phyloP scores from a whole-genome alignment of 345 rosid genomes.

The Linum trigynum region DNA sequence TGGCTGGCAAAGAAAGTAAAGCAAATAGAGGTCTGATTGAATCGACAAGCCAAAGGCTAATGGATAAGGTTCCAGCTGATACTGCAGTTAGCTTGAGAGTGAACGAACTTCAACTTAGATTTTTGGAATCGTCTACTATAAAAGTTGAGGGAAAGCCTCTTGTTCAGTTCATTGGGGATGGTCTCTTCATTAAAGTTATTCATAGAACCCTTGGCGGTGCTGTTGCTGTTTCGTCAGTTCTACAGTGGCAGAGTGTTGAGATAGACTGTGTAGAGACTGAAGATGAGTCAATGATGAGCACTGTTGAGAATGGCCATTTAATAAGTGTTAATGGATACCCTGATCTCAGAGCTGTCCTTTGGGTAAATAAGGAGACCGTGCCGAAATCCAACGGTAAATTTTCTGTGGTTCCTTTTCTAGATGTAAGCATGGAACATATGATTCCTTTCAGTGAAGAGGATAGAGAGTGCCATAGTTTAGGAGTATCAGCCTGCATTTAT shows the following conservation, averaged over 20 bases:
- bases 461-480: slow-evolving; percentile 76
- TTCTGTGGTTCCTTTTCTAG: slow-evolving; percentile 51
- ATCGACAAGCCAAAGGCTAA: slow-evolving; percentile 39
- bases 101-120: slow-evolving; percentile 67
- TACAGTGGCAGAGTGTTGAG: slow-evolving; percentile 73
- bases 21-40: slow-evolving; percentile 21
- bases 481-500: slow-evolving; percentile 66
- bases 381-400: slow-evolving; percentile 31
- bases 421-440: slow-evolving; percentile 63
- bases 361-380: slow-evolving; percentile 58
- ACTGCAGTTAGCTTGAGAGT: slow-evolving; percentile 74
- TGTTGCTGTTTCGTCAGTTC: slow-evolving; percentile 68
- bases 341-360: slow-evolving; percentile 73
- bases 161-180: slow-evolving; percentile 79
- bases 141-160: slow-evolving; percentile 63
- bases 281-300: slow-evolving; percentile 17
- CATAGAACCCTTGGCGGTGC: slow-evolving; percentile 99
- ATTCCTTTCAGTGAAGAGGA: slow-evolving; percentile 81
- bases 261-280: slow-evolving; percentile 80
- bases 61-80: slow-evolving; percentile 94
- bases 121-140: slow-evolving; percentile 61
- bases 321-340: slow-evolving; percentile 33
- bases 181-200: slow-evolving; percentile 60
- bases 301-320: slow-evolving; percentile 32
- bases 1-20: slow-evolving; percentile 53